Base-by-base conservation (phyloP, 306 rosid genomes). In the Comarum palustre region DNA sequence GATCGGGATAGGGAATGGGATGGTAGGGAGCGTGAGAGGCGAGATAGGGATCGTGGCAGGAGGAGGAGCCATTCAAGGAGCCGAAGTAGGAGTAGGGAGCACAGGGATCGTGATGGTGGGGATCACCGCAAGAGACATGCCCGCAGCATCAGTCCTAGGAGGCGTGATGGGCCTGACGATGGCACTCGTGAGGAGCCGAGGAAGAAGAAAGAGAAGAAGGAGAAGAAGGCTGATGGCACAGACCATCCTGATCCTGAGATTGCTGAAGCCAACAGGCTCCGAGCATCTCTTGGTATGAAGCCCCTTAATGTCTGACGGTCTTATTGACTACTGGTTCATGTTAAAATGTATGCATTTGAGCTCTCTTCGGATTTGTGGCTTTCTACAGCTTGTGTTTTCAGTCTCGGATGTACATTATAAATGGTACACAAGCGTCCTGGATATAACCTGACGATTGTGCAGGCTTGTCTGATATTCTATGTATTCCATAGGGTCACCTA, bases 11-110 rank as follows among this genome's bases (percentile, higher is more conserved):
- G 85, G 77, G 88, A 84, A 59, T 78, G 85, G 74, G 87, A 84
- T 71, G 98, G 95, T 34, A 87, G 98, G 88, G 98, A 92, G 76
- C 83, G 96, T 69, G 96, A 91, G 73, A 90, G 96, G 81, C 80
- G 99, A 86, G 97, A 90, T 0, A 91, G 96, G 45, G 96, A 94
- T 55, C 94, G 91, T 77, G 97, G 96, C 67, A 85, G 97, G 77
- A 76, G 96, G 55, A 81, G 99, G 82, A 94, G 97, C 77, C 79
- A 62, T 75, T 95, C 99, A 46, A 88, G 96, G 82, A 95, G 96
- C 77, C 88, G 91, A 60, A 91, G 97, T 78, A 78, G 96, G 84
- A 94, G 98, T 72, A 85, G 87, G 75, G 96, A 92, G 78, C 89
- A 81, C 72, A 92, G 79, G 80, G 97, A 87, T 24, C 80, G 87